These are phyloP conservation scores for Saccharomyces hybrid DNA, from an alignment of 1,139 yeast genomes.

Conservation along the genomic window DNA sequence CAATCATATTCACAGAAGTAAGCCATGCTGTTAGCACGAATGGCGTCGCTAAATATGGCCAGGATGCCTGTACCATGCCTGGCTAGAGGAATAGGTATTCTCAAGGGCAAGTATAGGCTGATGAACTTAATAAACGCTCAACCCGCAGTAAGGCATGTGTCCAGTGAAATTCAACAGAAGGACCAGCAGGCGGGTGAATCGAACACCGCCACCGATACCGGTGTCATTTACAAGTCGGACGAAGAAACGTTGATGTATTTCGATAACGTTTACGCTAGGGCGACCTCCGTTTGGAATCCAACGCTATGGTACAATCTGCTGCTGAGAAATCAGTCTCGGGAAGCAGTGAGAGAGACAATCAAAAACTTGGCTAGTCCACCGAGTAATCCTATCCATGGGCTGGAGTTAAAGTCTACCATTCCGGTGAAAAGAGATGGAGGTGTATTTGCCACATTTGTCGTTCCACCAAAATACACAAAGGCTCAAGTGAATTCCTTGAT, in stretches of 20 bases:
- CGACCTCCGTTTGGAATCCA: constrained; percentile 35
- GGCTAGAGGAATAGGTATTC: not conserved
- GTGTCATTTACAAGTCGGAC: constrained; percentile 46
- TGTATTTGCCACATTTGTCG: constrained; percentile 70
- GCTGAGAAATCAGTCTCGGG: constrained; percentile 30
- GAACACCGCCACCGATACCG: constrained; percentile 45
- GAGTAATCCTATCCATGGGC: constrained; percentile 35
- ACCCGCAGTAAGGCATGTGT: constrained; percentile 24
- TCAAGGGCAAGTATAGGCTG: not conserved
- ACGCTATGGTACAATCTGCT: constrained; percentile 34
- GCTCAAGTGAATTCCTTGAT: constrained; percentile 46
- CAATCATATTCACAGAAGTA: not conserved
- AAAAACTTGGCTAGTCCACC: constrained; percentile 37
- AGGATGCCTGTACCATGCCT: not conserved
- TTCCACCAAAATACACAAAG: constrained; percentile 44
- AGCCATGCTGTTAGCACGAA: not conserved
- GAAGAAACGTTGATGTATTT: constrained; percentile 51
- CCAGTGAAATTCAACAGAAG: constrained; percentile 35
- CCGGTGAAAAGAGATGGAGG: constrained; percentile 84
- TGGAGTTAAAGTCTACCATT: constrained; percentile 44
- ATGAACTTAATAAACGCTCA: not conserved
- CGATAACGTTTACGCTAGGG: constrained; percentile 44
- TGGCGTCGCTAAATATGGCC: not conserved
- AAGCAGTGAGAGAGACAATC: constrained; percentile 34
- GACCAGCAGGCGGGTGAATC: constrained; percentile 44